Evolutionary conservation across 495 filamentous ascomycete species (phyloP), one percentile per base, ranked within the genome.

Genomic region (Amorphotheca resinae): DNA sequence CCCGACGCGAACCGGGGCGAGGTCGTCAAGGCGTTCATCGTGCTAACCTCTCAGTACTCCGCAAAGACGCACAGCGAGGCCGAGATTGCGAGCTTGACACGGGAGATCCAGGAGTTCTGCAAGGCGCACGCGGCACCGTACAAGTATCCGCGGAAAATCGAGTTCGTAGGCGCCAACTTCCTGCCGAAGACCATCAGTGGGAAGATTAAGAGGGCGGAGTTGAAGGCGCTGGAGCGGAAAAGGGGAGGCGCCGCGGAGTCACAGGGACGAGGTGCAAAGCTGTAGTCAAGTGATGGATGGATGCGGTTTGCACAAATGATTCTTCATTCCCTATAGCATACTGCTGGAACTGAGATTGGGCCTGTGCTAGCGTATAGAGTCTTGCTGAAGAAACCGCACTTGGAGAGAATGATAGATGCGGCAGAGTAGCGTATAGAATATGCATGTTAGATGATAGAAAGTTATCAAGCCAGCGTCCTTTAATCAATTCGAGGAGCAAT

Each of bases 11-110:
- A 9, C 3, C 33, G 43, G 2, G 34, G 33, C 3, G 43, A 45
- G 14, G 35, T 45, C 2, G 43, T 45, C 22, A 45, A 45, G 14
- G 43, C 43, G 2, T 45, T 45, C 16, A 16, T 45, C 3, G 43
- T 45, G 1, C 21, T 45, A 6, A 45, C 38, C 14, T 7, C 6
- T 4, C 12, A 34, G 14, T 34, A 8, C 14, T 6, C 26, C 26
- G 7, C 6, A 30, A 33, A 33, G 11, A 15, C 31, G 11, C 5
- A 4, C 4, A 17, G 14, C 4, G 18, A 17, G 11, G 6, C 7
- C n/a, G 11, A 21, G 16, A 17, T 5, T 5, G 34, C 16, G 12
- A 33, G 25, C 2, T 25, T 44, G 21, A 44, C 7, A 32, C 38
- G 28, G 14, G 33, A 45, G 17, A 7, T 45, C 6, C 43, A 45